A percentile compares a stretch with the other conserved stretches of the same genome.
These are phyloP conservation scores for Alliaria petiolata DNA, from an alignment of 345 rosid genomes.

Conservation along the genomic window DNA sequence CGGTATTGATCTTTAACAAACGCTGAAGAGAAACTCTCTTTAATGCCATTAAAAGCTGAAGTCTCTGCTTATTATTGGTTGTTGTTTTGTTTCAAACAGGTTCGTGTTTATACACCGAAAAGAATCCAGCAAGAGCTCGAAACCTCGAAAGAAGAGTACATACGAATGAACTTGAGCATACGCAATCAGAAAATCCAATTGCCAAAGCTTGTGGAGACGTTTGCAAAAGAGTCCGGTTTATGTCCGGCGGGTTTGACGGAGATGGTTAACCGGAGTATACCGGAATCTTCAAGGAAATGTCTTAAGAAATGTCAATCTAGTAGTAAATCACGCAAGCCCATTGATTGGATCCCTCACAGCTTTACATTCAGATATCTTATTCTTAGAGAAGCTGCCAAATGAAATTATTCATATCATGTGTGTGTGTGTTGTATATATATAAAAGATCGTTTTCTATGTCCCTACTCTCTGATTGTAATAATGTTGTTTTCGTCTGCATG, in stretches of 20 bases:
- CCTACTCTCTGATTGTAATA: conserved; percentile 8
- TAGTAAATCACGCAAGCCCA: conserved; percentile 62
- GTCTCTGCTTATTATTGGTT: background rate
- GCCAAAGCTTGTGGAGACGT: conserved; percentile 78
- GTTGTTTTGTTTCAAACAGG: conserved; percentile 38
- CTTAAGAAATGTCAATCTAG: conserved; percentile 45
- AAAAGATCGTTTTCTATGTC: background rate
- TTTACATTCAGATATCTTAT: conserved; percentile 83
- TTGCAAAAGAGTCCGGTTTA: conserved; percentile 65
- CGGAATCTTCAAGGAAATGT: conserved; percentile 53
- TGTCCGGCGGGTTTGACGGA: conserved; percentile 50
- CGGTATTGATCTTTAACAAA: conserved; percentile 42
- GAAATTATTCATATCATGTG: background rate
- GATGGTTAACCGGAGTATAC: conserved; percentile 64
- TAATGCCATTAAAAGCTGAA: background rate
- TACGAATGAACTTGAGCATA: conserved; percentile 64
- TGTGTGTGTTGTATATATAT: background rate
- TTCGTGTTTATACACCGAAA: conserved; percentile 76
- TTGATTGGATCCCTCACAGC: conserved; percentile 91
- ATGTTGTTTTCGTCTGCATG: background rate
- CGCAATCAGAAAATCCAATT: conserved; percentile 69
- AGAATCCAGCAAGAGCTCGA: conserved; percentile 74
- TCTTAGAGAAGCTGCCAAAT: conserved; percentile 69
- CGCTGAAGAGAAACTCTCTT: background rate
- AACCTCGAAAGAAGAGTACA: conserved; percentile 83